A percentile compares a stretch with the other conserved stretches of the same genome.
Evolutionary conservation across 768 basidiomycete species (phyloP).

Genomic region (Hygrophoropsis aurantiaca): DNA sequence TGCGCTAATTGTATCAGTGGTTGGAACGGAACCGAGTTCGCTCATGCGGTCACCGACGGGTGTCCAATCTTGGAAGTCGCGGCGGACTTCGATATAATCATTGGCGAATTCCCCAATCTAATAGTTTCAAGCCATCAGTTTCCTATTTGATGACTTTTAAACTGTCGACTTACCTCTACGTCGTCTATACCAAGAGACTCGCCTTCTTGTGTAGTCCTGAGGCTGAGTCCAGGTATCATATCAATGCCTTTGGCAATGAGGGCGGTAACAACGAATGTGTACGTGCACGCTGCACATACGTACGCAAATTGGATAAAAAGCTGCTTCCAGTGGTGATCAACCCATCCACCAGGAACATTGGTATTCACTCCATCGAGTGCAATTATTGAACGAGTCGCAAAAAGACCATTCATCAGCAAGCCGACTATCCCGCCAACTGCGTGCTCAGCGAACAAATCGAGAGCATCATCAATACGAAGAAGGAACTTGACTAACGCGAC

Average conservation of each 20-base stretch:
- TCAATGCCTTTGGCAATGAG: constrained; percentile 58
- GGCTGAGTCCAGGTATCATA: constrained; percentile 54
- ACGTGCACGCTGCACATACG: constrained; percentile 54
- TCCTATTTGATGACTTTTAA: background rate
- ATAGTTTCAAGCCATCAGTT: background rate
- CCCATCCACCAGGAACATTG: constrained; percentile 60
- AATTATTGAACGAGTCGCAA: constrained; percentile 65
- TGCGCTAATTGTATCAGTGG: constrained; percentile 5
- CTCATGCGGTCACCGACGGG: constrained; percentile 25
- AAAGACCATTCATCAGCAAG: constrained; percentile 69
- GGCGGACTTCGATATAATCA: constrained; percentile 68
- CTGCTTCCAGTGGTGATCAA: constrained; percentile 77
- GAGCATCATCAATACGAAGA: constrained; percentile 78
- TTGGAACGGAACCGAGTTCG: constrained; percentile 6
- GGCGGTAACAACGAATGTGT: constrained; percentile 63
- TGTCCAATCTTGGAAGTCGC: constrained; percentile 61
- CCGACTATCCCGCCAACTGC: constrained; percentile 83
- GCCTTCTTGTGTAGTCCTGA: constrained; percentile 53
- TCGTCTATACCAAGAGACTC: constrained; percentile 71
- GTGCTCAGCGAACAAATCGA: constrained; percentile 92
- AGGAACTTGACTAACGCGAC: constrained; percentile 53
- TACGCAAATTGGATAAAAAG: constrained; percentile 77
- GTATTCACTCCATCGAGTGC: constrained; percentile 67
- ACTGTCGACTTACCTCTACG: constrained; percentile 51
- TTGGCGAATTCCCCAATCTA: constrained; percentile 71